These are phyloP conservation scores for Zanthoxylum bungeanum DNA, from an alignment of 345 rosid genomes.

Conservation along the genomic window DNA sequence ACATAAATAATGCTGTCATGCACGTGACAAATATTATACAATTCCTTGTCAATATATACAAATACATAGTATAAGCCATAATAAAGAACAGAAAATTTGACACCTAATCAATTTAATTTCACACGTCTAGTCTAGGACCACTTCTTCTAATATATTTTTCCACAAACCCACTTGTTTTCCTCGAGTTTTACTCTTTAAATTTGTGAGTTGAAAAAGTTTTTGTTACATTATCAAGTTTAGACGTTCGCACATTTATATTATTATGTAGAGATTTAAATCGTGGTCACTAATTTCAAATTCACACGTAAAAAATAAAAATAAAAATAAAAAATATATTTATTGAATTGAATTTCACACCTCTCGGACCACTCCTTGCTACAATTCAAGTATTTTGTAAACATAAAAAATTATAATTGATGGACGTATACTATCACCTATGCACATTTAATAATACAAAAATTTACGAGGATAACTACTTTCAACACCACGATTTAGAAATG, in stretches of 20 bases:
- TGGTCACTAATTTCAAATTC: no score
- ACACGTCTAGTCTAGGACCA: not conserved
- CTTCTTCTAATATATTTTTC: not conserved
- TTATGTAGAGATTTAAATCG: no score
- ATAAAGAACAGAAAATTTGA: not conserved
- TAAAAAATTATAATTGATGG: no score
- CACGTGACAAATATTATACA: slow-evolving; percentile 35
- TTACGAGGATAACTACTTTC: no score
- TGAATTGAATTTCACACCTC: not conserved
- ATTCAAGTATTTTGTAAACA: no score
- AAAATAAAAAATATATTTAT: no score
- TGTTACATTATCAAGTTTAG: not conserved
- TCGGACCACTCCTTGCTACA: not conserved
- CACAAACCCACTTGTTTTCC: not conserved
- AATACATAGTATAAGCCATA: not conserved
- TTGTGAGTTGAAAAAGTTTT: not conserved
- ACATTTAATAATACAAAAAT: no score
- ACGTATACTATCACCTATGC: no score
- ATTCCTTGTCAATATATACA: not conserved
- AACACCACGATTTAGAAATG: no score
- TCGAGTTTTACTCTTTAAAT: not conserved
- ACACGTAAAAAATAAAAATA: not conserved
- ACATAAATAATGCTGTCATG: slow-evolving; percentile 43
- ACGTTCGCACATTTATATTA: no score
- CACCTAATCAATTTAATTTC: not conserved